Conservation (phyloP, 768 basidiomycete species). For the Boletus eberwhitei region DNA sequence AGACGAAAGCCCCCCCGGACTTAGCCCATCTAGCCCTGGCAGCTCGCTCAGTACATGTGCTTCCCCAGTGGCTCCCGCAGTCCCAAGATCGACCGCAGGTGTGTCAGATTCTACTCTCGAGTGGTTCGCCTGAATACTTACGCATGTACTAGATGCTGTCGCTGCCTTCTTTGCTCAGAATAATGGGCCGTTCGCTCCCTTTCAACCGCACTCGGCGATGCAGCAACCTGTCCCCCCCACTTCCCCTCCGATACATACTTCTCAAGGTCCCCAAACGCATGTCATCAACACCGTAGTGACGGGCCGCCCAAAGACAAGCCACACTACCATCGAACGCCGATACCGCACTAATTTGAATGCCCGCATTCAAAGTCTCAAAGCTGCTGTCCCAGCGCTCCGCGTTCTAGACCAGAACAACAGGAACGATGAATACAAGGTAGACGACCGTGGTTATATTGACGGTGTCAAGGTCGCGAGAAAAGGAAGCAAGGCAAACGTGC, state of each 20-base stretch:
- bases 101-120: neutral
- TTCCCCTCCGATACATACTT: slow-evolving; percentile 25
- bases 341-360: slow-evolving; percentile 89
- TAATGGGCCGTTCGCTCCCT: slow-evolving; percentile 30
- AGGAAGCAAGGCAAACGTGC: slow-evolving; percentile 86
- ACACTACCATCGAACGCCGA: slow-evolving; percentile 85
- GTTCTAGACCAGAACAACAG: slow-evolving; percentile 59
- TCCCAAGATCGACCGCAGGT: slow-evolving; percentile 23
- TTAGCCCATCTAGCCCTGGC: slow-evolving; percentile 24
- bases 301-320: slow-evolving; percentile 64
- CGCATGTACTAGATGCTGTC: slow-evolving; percentile 24
- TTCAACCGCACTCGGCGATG: slow-evolving; percentile 30
- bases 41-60: slow-evolving; percentile 29
- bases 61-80: slow-evolving; percentile 29
- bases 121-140: neutral
- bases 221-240: slow-evolving; percentile 33
- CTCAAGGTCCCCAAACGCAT: slow-evolving; percentile 25
- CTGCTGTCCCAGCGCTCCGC: slow-evolving; percentile 80
- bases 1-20: slow-evolving; percentile 25
- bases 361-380: slow-evolving; percentile 75
- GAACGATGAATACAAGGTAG: slow-evolving; percentile 50
- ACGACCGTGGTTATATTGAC: slow-evolving; percentile 82
- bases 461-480: slow-evolving; percentile 91
- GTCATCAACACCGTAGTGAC: slow-evolving; percentile 16
- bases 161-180: slow-evolving; percentile 17